Conservation (phyloP, 352 stramenopile genomes). For the Phytophthora citricola region DNA sequence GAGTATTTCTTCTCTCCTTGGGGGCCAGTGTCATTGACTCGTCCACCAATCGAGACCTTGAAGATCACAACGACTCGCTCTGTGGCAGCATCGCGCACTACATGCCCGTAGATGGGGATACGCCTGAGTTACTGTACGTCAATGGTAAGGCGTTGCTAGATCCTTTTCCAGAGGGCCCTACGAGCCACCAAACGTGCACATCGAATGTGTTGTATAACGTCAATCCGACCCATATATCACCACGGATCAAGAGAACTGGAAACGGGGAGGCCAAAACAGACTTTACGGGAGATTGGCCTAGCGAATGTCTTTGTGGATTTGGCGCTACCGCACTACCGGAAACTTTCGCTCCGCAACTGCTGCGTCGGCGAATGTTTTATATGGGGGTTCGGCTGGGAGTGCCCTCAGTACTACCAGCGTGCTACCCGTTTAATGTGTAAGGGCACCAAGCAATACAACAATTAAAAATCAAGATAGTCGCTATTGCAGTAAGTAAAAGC, state of each 20-base stretch:
- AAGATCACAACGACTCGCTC: conserved; percentile 41
- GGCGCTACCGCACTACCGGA: conserved; percentile 44
- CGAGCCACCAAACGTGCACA: conserved; percentile 24
- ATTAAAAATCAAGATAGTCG: no score
- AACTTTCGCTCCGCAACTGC: conserved; percentile 38
- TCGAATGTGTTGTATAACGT: conserved; percentile 54
- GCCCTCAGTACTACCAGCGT: conserved; percentile 29
- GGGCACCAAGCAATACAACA: no score
- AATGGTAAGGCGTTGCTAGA: conserved; percentile 56
- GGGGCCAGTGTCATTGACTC: conserved; percentile 44
- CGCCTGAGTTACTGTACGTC: conserved; percentile 58
- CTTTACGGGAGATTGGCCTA: conserved; percentile 31
- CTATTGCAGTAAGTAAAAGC: no score
- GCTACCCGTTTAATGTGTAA: conserved; percentile 38
- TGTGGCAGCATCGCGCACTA: conserved; percentile 53
- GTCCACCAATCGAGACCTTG: conserved; percentile 42
- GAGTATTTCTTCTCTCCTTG: conserved; percentile 64
- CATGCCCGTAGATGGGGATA: conserved; percentile 33
- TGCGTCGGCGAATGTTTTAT: conserved; percentile 54
- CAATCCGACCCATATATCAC: conserved; percentile 51
- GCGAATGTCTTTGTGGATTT: conserved; percentile 56
- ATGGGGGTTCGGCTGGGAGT: conserved; percentile 42
- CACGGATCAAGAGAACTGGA: conserved; percentile 28
- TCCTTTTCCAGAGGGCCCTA: conserved; percentile 35
- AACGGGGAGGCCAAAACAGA: conserved; percentile 27